Evolutionary conservation across 148 eudicot species (phyloP).

Genomic region (Spergularia marina): DNA sequence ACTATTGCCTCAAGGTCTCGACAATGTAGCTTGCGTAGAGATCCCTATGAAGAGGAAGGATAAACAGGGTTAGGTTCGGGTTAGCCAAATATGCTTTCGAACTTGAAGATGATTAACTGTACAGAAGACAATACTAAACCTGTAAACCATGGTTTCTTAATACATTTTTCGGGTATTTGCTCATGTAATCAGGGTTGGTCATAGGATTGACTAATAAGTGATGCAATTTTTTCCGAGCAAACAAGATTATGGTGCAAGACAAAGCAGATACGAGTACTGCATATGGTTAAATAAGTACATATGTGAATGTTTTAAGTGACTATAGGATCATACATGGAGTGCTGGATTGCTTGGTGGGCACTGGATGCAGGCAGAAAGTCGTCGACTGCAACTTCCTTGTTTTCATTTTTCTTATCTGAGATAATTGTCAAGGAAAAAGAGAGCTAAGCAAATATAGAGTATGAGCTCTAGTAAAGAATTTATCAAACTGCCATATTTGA

Average conservation of each 20-base stretch:
- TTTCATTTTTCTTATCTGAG: slow-evolving; percentile 61
- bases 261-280: neutral
- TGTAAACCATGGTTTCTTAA: too few species aligned
- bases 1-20: slow-evolving; percentile 51
- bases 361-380: slow-evolving; percentile 51
- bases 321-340: slow-evolving; percentile 45
- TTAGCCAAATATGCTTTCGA: too few species aligned
- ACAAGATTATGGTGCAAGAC: neutral
- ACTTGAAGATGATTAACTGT: too few species aligned
- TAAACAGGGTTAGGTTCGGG: neutral
- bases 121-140: too few species aligned
- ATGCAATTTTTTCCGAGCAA: neutral
- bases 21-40: slow-evolving; percentile 50
- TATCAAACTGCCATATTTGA: neutral
- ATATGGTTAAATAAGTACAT: neutral
- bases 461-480: neutral
- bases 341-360: slow-evolving; percentile 46
- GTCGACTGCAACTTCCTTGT: slow-evolving; percentile 61
- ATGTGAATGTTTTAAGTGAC: neutral
- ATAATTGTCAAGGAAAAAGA: slow-evolving; percentile 12
- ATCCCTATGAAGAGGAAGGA: slow-evolving; percentile 31
- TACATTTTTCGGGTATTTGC: too few species aligned
- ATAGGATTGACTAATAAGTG: too few species aligned
- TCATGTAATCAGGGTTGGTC: too few species aligned
- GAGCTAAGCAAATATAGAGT: neutral